A percentile compares a stretch with the other conserved stretches of the same genome.
phyloP scores from a whole-genome alignment of 805 yeast genomes.

The Candida qinlingensis region DNA sequence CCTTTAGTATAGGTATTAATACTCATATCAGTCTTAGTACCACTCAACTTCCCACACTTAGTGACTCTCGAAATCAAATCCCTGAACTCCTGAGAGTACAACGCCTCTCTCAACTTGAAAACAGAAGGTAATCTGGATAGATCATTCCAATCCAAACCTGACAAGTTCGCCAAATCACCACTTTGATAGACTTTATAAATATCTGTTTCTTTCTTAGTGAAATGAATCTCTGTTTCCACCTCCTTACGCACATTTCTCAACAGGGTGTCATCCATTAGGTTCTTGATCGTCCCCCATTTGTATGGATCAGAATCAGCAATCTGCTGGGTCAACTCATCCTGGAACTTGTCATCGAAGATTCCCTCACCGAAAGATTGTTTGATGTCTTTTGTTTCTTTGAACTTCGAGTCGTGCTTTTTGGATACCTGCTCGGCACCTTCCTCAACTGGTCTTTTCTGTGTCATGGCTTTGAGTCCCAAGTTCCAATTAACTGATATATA shows the following conservation, averaged over 20 bases:
- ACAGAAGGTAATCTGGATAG: conserved; percentile 67
- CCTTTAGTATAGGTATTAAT: conserved; percentile 88
- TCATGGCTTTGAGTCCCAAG: background rate
- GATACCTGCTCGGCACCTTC: background rate
- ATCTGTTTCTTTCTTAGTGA: conserved; percentile 95
- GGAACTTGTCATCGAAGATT: conserved; percentile 41
- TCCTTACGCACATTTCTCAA: conserved; percentile 79
- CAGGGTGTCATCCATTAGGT: conserved; percentile 70
- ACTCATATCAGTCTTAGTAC: conserved; percentile 87
- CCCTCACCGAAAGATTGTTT: conserved; percentile 40
- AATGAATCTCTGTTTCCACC: conserved; percentile 75
- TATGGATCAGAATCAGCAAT: conserved; percentile 68
- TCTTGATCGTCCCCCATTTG: conserved; percentile 80
- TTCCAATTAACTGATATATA: too few species aligned
- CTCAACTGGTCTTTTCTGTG: background rate
- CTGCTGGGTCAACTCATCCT: conserved; percentile 32
- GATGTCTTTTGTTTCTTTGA: conserved; percentile 27
- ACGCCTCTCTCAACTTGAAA: conserved; percentile 75
- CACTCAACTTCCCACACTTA: conserved; percentile 84
- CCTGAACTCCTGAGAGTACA: conserved; percentile 82
- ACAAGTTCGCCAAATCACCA: conserved; percentile 88
- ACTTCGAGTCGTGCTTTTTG: conserved; percentile 12
- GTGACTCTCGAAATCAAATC: conserved; percentile 73
- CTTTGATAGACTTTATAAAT: conserved; percentile 88
- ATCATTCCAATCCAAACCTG: conserved; percentile 78